Base-by-base conservation (phyloP, 75 land plant species). In the Pinus albicaulis region DNA sequence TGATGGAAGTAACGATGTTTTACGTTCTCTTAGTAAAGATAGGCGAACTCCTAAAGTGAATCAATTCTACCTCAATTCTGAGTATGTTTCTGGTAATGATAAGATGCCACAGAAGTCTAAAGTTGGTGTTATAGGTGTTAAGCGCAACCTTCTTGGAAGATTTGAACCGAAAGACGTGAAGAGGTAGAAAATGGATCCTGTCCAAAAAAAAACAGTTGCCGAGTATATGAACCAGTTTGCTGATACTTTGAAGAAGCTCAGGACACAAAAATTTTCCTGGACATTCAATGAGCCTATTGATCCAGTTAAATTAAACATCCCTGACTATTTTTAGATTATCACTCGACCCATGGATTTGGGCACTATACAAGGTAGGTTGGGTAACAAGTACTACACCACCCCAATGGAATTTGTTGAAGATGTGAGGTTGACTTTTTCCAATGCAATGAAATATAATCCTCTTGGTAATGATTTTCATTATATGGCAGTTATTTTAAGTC, bases 361-460 rank as follows among this genome's bases (percentile, higher is more conserved):
- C 34, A 84, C 86, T 8, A 64, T 85, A 20, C 83, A 85, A 76
- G 79, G 64, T 59, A 76, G 48, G 31, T 15, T 85, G 24, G 78
- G 75, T 10, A 24, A 11, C 14, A 56, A 57, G 22, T 34, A 20
- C 16, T 85, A 85, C 48, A 24, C 23, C 5, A 53, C 73, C 7
- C 85, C 85, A 12, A 56, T 57, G 8, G 78, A 83, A 70, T 82
- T 85, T 72, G 81, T 78, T 2, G 79, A 72, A 14, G 81, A 85
- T 76, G 80, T 85, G 15, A 26, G 59, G 22, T 70, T 82, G 48
- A 85, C 85, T 7, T 85, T 85, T 52, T 15, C 81, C 13, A 85
- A 85, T 72, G 87, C 85, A 24, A 85, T 83, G 85, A 82, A 68
- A 26, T 85, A 82, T 71, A 85, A 85, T 34, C 85, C 87, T 55